Evolutionary conservation across 805 yeast genomes (phyloP).

Genomic region (Yamadazyma scolyti): DNA sequence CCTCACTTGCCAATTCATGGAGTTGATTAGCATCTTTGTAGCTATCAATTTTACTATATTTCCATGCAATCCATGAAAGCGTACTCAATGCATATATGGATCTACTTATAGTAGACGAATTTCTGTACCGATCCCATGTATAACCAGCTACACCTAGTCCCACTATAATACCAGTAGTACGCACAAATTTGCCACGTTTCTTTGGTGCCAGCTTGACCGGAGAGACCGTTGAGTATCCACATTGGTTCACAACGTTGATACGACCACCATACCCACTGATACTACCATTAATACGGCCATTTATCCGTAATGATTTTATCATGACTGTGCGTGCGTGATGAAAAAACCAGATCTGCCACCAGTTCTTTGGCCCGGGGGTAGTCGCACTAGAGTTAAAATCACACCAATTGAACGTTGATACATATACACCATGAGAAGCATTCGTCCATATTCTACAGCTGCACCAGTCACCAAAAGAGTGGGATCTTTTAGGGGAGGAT

Average conservation of each 20-base stretch:
- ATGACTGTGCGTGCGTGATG: background rate
- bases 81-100: constrained; percentile 49
- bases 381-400: background rate
- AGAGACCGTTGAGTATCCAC: too few relatives aligned
- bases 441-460: constrained; percentile 28
- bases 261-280: background rate
- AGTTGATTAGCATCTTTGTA: constrained; percentile 39
- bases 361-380: background rate
- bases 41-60: constrained; percentile 50
- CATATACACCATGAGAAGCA: constrained; percentile 7
- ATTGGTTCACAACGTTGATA: background rate
- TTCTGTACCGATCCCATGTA: constrained; percentile 7
- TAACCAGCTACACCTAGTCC: constrained; percentile 3
- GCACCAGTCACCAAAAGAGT: constrained; percentile 28
- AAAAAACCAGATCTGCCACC: background rate
- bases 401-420: too few relatives aligned
- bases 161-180: background rate
- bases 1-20: constrained; percentile 56
- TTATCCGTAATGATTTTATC: too few relatives aligned
- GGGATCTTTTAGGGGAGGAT: constrained; percentile 45
- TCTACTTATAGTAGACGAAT: constrained; percentile 51
- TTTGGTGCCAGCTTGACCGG: too few relatives aligned
- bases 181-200: too few relatives aligned
- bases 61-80: constrained; percentile 50
- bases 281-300: too few relatives aligned